Percentiles rank a stretch among this genome's conserved stretches.
These are phyloP conservation scores for Beauveria rudraprayagi DNA, from an alignment of 2,329 filamentous ascomycete genomes.

Conservation along the genomic window DNA sequence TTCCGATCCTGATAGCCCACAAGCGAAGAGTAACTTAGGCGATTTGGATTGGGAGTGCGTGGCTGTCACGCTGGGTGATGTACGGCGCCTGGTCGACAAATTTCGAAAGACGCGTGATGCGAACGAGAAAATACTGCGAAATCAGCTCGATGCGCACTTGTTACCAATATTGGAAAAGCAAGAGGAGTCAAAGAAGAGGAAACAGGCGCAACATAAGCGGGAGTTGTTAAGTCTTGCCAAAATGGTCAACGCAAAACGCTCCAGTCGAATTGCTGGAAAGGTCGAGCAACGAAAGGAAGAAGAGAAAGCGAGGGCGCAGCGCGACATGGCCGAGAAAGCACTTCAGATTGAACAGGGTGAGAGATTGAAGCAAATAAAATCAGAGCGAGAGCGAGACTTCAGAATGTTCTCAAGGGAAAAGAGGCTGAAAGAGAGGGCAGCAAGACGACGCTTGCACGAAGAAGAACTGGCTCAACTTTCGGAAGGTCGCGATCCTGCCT, in stretches of 20 bases:
- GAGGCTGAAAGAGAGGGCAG: conserved; percentile 76
- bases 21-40: conserved; percentile 57
- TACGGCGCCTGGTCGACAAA: conserved; percentile 59
- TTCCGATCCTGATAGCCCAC: conserved; percentile 23
- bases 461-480: conserved; percentile 74
- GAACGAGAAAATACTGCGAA: conserved; percentile 73
- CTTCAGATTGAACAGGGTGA: conserved; percentile 59
- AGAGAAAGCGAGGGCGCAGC: conserved; percentile 61
- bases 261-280: conserved; percentile 78
- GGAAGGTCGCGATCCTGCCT: conserved; percentile 59
- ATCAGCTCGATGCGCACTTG: conserved; percentile 67
- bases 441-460: conserved; percentile 73
- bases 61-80: conserved; percentile 72
- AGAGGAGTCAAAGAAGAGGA: conserved; percentile 63
- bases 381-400: conserved; percentile 68
- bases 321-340: conserved; percentile 42
- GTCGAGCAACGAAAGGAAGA: conserved; percentile 70
- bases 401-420: conserved; percentile 79
- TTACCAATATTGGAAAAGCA: conserved; percentile 78
- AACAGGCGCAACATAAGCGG: conserved; percentile 60
- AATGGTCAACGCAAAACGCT: conserved; percentile 88
- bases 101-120: conserved; percentile 71
- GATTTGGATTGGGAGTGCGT: conserved; percentile 86
- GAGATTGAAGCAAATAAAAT: conserved; percentile 48
- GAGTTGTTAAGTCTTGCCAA: conserved; percentile 77